Evolutionary conservation across 768 basidiomycete species (phyloP), one percentile per base, ranked within the genome.

Genomic region (Kwoniella heveanensis): DNA sequence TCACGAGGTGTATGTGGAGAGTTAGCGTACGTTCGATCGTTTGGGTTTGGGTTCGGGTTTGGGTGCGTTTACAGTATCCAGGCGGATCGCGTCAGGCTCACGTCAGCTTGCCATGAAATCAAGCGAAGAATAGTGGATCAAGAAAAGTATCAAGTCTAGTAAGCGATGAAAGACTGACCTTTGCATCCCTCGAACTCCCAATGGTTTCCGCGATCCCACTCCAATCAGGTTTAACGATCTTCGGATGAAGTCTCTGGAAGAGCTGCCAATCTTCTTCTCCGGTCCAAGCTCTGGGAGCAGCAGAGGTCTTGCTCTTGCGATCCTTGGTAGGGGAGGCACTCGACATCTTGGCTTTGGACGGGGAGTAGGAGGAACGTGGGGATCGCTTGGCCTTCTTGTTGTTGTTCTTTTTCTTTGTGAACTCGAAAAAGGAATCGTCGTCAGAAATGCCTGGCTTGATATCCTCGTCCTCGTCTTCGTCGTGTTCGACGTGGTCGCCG

Each of bases 241-340:
- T 64, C 6, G 63, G 63, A 50, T 64, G 63, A 21, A 64, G 36
- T 3, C 30, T 17, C 37, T 52, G 25, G 46, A 64, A 64, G 25
- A 64, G 26, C 6, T 2, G 48, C 63, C 63, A 64, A 39, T 64
- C 63, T 55, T 64, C 63, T 47, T 64, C 57, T 10, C 30, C 56
- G 15, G 26, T 22, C 63, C 63, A 64, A 13, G 25, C 46, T 39
- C 48, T 49, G 3, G 39, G 27, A 25, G 27, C 52, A 29, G 52
- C 30, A 15, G 15, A 53, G 15, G 12, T 27, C 52, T 29, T 53
- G 27, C 22, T 17, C 12, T 12, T 17, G 15, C 24, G 6, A 48
- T 19, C n/a, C 7, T 48, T 48, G 19, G 47, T 19, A n/a, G 47
- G n/a, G n/a, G n/a, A 24, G 7, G 27, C 10, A 53, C 19, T 44